Evolutionary conservation across 2,329 filamentous ascomycete species (phyloP).

Genomic region (Cryphonectria nitschkei): DNA sequence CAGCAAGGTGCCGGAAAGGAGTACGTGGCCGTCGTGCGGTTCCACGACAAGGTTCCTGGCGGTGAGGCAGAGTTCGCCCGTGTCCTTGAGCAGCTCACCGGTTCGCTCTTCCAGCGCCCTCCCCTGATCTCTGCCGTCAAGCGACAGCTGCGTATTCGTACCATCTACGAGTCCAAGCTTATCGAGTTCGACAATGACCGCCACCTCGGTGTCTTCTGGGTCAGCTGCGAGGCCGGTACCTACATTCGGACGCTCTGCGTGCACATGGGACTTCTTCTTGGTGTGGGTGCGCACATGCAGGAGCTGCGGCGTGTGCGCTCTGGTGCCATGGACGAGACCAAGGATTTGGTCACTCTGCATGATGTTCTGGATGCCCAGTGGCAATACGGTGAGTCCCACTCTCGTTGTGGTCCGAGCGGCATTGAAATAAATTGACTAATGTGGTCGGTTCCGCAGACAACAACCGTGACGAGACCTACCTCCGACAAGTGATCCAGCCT

Average conservation of each 20-base stretch:
- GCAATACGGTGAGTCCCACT: slow-evolving; percentile 57
- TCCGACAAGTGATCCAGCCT: slow-evolving; percentile 88
- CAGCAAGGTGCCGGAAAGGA: slow-evolving; percentile 99
- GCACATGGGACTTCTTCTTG: slow-evolving; percentile 68
- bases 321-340: slow-evolving; percentile 92
- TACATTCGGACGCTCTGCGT: slow-evolving; percentile 99
- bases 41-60: slow-evolving; percentile 94
- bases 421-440: slow-evolving; percentile 5
- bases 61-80: slow-evolving; percentile 91
- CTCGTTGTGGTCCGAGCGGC: slow-evolving; percentile 7
- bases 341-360: slow-evolving; percentile 89
- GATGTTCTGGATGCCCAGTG: slow-evolving; percentile 96
- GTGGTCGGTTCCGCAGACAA: slow-evolving; percentile 65
- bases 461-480: slow-evolving; percentile 89
- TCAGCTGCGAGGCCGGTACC: slow-evolving; percentile 96
- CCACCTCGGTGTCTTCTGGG: slow-evolving; percentile 98
- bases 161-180: slow-evolving; percentile 95
- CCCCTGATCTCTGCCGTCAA: slow-evolving; percentile 98
- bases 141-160: slow-evolving; percentile 96
- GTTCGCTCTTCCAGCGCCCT: slow-evolving; percentile 94
- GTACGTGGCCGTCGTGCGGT: slow-evolving; percentile 92
- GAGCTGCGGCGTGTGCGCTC: slow-evolving; percentile 91
- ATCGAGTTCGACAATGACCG: slow-evolving; percentile 98
- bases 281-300: slow-evolving; percentile 85
- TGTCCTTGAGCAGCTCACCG: slow-evolving; percentile 93